Conservation (phyloP, 106 monocot species). For the Allium cepa region DNA sequence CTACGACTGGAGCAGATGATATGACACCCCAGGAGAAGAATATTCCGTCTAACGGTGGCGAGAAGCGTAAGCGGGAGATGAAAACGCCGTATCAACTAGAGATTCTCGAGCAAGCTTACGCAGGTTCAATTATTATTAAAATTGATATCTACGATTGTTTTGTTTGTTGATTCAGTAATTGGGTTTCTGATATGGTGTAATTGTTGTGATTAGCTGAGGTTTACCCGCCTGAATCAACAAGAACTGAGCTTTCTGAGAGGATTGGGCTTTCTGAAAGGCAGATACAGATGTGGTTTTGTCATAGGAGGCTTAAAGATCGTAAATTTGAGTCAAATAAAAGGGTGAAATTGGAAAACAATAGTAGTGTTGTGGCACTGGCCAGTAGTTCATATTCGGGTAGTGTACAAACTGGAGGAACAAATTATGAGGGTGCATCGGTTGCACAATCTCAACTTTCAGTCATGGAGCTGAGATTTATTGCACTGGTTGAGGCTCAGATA, state of each 20-base stretch:
- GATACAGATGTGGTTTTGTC: conserved; percentile 99
- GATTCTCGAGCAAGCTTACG: conserved; percentile 90
- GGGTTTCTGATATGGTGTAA: background rate
- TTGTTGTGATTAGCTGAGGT: conserved; percentile 43
- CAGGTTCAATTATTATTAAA: conserved; percentile 27
- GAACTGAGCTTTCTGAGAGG: conserved; percentile 82
- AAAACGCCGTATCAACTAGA: conserved; percentile 96
- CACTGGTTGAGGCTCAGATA: conserved; percentile 72
- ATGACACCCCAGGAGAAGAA: background rate
- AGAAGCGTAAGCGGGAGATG: conserved; percentile 84
- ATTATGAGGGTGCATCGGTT: conserved; percentile 36
- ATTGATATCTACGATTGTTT: conserved; percentile 15
- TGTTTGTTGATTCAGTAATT: background rate
- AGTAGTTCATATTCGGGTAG: conserved; percentile 15
- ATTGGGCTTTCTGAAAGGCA: conserved; percentile 82
- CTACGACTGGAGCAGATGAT: conserved; percentile 9
- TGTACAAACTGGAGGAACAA: conserved; percentile 32
- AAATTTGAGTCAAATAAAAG: conserved; percentile 37
- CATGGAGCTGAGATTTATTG: conserved; percentile 50
- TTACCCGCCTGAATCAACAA: conserved; percentile 68
- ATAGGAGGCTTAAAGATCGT: conserved; percentile 85
- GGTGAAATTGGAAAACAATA: conserved; percentile 19
- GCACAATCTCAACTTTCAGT: conserved; percentile 27
- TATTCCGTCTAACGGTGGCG: conserved; percentile 13
- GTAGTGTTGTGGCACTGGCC: conserved; percentile 13